Base-by-base conservation (phyloP, 2,329 filamentous ascomycete genomes). In the Ophiostoma ips region DNA sequence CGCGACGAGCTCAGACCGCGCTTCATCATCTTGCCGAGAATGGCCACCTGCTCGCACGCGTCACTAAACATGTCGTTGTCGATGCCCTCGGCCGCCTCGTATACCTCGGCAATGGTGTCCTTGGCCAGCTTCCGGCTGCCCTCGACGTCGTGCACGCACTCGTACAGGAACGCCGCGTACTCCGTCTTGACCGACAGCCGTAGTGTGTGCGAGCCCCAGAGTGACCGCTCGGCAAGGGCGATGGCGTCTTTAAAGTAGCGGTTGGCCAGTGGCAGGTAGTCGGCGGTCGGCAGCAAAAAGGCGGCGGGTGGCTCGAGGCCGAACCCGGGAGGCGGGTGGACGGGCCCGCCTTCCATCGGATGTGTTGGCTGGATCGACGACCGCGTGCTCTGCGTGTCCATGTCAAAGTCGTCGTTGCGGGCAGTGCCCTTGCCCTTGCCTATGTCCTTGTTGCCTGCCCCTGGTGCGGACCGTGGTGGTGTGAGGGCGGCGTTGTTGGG, bases 51-150 rank as follows among this genome's bases (percentile, higher is more conserved):
- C 59, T 90, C 84, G 52, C 87, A 88, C 0, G 89, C 87, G 63
- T 96, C 92, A 56, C 84, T 79, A 62, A 95, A 98, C 71, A 92
- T 94, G 57, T 94, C 87, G 60, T 96, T 89, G 52, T 94, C 87
- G 79, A 96, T 90, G 18, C 86, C 87, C 64, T 95, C 89, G 49
- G 84, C 81, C 1, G 88, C 87, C 51, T 88, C 84, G 62, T 95
- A 95, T 1, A 95, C 90, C 58, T 95, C 87, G 38, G 84, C 76
- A 53, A 96, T 92, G 3, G 89, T 87, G 35, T 81, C 75, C 59
- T 86, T 83, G 11, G 92, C 90, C 13, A 95, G 66, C 49, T 77
- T 76, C 31, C 89, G 76, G 48, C 87, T 88, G 34, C 72, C 79
- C 19, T 89, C 81, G 44, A 77, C 72, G 58, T 96, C 88, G 61